phyloP scores from a whole-genome alignment of 2,329 filamentous ascomycete genomes.

The Diaporthe sp. region DNA sequence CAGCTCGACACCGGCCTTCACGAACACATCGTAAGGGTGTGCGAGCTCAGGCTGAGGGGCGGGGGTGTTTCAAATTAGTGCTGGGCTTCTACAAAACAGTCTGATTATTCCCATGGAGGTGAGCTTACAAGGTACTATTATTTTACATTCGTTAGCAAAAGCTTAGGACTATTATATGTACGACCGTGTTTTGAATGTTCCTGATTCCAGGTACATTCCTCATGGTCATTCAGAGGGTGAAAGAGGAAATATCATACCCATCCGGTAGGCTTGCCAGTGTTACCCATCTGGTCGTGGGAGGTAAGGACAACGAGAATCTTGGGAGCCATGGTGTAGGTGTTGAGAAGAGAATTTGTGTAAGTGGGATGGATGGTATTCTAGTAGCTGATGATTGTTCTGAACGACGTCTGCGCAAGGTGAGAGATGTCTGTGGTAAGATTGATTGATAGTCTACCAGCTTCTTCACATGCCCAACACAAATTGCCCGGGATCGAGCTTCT shows the following conservation, averaged over 20 bases:
- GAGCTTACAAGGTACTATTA: conserved; percentile 64
- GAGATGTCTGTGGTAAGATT: not conserved
- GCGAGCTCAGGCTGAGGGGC: conserved; percentile 66
- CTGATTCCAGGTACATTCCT: not conserved
- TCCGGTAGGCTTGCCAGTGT: conserved; percentile 68
- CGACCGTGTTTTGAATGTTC: not conserved
- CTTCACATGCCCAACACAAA: not conserved
- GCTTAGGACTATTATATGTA: not conserved
- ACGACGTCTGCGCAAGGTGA: not conserved
- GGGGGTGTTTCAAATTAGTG: not conserved
- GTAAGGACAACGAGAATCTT: conserved; percentile 79
- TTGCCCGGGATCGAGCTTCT: not conserved
- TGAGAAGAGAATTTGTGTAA: not conserved
- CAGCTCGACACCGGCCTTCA: conserved; percentile 60
- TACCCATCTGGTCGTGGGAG: conserved; percentile 64
- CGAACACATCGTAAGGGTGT: conserved; percentile 71
- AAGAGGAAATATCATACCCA: conserved; percentile 55
- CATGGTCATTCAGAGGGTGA: not conserved
- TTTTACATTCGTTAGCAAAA: not conserved
- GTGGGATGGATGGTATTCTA: not conserved
- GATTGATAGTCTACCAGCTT: not conserved
- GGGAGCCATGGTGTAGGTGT: conserved; percentile 53
- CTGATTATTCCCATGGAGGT: not conserved
- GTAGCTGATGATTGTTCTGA: not conserved
- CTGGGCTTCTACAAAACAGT: not conserved